Base-by-base conservation (phyloP, 2,329 filamentous ascomycete genomes). In the Clarireedia homoeocarpa region DNA sequence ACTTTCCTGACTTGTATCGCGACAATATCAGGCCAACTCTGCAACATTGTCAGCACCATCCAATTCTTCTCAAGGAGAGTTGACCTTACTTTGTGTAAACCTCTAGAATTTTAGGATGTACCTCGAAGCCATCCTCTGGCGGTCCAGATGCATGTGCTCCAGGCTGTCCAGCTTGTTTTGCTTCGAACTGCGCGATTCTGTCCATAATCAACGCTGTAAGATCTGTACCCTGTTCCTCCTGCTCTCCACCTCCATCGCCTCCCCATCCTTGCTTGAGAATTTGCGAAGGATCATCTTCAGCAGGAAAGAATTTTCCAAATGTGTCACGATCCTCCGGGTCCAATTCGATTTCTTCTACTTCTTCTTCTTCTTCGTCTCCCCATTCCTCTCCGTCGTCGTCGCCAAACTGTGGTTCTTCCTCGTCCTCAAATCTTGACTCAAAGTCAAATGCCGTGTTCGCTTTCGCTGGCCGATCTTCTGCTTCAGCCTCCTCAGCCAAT, bases 101-200 rank as follows among this genome's bases (percentile, higher is more conserved):
- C 69, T 97, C 92, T 15, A 96, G 80, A 14, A 96, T 91, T 73
- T 96, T 96, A 45, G 86, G 86, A 2, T 91, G 91, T 51, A 99
- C 77, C 69, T 96, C 88, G 49, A 90, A 85, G 20, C 90, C 88
- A 59, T 95, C 91, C 62, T 94, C 88, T 53, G 79, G 72, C 26
- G 71, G 68, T 17, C 68, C 70, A 24, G 72, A 70, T 26, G 61
- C 50, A 14, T 61, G 58, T 39, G 60, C 51, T 14, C 58, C 62
- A 15, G 58, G 60, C 20, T 63, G 65, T 9, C 66, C 65, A 27
- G 73, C 76, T 61, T 85, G 77, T 34, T 79, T 79, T 4, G 89
- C 87, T 74, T 99, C 94, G 66, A 95, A 89, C 58, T 88, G 86
- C 4, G 91, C 90, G 68, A 99, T 99, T 73, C 95, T 96, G 68